A percentile compares a stretch with the other conserved stretches of the same genome.
Conservation (phyloP, 176 grass and related monocot species). For the Microstegium vimineum region DNA sequence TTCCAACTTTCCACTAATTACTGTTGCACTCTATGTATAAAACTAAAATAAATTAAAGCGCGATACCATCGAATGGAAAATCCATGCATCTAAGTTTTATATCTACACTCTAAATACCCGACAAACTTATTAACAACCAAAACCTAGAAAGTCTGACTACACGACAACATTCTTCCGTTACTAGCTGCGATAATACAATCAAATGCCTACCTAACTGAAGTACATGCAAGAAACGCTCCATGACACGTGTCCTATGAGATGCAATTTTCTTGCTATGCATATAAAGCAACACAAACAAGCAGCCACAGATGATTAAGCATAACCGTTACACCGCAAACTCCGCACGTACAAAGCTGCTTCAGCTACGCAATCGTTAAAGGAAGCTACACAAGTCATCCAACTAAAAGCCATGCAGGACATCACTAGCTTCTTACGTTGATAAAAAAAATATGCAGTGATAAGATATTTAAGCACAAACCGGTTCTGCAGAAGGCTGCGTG, state of each 20-base stretch:
- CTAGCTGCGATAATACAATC: background rate
- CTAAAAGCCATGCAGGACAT: background rate
- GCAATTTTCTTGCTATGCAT: background rate
- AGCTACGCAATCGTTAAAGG: background rate
- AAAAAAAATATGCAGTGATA: background rate
- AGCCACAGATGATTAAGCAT: background rate
- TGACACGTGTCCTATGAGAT: background rate
- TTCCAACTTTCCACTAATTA: background rate
- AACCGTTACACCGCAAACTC: background rate
- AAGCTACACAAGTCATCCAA: background rate
- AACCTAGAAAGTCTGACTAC: background rate
- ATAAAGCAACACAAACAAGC: background rate
- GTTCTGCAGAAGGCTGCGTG: conserved; percentile 53
- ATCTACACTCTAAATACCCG: too few species aligned
- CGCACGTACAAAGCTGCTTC: background rate
- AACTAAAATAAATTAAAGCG: background rate
- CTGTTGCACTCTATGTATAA: background rate
- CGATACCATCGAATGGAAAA: background rate
- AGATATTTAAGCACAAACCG: conserved; percentile 26
- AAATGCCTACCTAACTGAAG: background rate
- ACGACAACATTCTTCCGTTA: background rate
- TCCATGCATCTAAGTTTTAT: background rate
- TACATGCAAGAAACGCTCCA: background rate
- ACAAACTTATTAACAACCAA: background rate
- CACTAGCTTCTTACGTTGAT: background rate